These are phyloP conservation scores for Backusella parvicylindrica DNA, from an alignment of 192 early-diverging fungal species.

Conservation along the genomic window DNA sequence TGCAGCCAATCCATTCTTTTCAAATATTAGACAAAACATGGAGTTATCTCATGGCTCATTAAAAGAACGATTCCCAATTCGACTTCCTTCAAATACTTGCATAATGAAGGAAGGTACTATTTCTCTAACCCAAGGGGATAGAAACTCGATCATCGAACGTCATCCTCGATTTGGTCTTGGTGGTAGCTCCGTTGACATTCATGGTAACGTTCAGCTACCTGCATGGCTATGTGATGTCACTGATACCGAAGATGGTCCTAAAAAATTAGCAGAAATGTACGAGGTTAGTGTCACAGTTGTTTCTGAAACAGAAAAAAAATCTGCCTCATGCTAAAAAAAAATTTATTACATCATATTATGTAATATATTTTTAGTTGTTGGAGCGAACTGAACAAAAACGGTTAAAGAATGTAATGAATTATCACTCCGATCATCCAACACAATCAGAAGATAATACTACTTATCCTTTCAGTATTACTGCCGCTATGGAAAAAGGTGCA, in stretches of 20 bases:
- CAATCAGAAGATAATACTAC: slow-evolving; percentile 31
- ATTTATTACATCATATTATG: neutral
- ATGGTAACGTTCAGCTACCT: neutral
- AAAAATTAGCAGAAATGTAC: slow-evolving; percentile 24
- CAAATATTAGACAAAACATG: slow-evolving; percentile 49
- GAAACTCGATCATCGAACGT: neutral
- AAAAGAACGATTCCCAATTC: slow-evolving; percentile 44
- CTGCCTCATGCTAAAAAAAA: neutral
- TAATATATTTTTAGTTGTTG: slow-evolving; percentile 37
- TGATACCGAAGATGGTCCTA: slow-evolving; percentile 15
- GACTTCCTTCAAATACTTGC: slow-evolving; percentile 31
- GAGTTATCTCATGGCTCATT: slow-evolving; percentile 41
- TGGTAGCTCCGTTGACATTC: slow-evolving; percentile 3
- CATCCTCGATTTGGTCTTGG: slow-evolving; percentile 3
- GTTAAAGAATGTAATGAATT: slow-evolving; percentile 58
- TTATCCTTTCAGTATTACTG: slow-evolving; percentile 68
- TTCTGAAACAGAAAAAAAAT: neutral
- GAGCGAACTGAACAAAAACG: slow-evolving; percentile 62
- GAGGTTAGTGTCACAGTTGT: slow-evolving; percentile 12
- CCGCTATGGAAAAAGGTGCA: slow-evolving; percentile 66
- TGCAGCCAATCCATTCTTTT: slow-evolving; percentile 48
- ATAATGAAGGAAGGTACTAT: neutral
- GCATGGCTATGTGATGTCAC: slow-evolving; percentile 8
- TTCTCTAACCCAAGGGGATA: neutral
- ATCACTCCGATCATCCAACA: slow-evolving; percentile 34